These are phyloP conservation scores for Benincasa hispida DNA, from an alignment of 306 rosid genomes.

Conservation along the genomic window DNA sequence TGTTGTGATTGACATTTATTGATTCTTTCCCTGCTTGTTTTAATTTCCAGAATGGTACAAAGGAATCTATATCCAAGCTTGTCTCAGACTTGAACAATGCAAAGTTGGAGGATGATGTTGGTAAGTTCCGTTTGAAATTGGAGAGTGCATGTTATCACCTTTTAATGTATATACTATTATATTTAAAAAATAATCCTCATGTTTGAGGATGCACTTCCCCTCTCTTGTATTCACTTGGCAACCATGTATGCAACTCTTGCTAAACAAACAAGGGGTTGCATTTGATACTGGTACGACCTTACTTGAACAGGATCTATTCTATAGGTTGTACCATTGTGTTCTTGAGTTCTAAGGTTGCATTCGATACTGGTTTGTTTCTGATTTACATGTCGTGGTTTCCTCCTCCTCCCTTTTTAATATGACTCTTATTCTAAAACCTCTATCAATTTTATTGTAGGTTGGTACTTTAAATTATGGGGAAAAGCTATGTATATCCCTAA, in stretches of 20 bases:
- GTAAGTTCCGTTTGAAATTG: slow-evolving; percentile 35
- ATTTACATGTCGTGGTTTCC: background rate
- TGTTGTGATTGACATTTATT: background rate
- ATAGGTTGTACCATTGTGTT: too few relatives aligned
- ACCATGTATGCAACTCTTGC: background rate
- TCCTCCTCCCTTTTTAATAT: background rate
- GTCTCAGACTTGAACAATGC: slow-evolving; percentile 73
- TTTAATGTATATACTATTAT: background rate
- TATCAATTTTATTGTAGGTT: background rate
- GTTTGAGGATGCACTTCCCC: background rate
- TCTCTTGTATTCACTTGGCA: background rate
- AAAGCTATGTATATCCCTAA: too few relatives aligned
- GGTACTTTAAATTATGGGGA: background rate
- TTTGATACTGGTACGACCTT: background rate
- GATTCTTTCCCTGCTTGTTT: background rate
- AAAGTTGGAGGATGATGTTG: slow-evolving; percentile 88
- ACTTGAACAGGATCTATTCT: too few relatives aligned
- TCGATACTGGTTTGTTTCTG: too few relatives aligned
- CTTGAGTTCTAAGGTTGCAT: too few relatives aligned
- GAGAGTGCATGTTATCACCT: background rate
- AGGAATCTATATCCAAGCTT: slow-evolving; percentile 86
- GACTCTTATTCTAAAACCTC: background rate
- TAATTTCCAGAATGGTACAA: slow-evolving; percentile 67
- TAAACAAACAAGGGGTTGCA: background rate
- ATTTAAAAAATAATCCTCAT: background rate